These are phyloP conservation scores for Pichia sp. DNA, from an alignment of 1,139 yeast species.

Conservation along the genomic window DNA sequence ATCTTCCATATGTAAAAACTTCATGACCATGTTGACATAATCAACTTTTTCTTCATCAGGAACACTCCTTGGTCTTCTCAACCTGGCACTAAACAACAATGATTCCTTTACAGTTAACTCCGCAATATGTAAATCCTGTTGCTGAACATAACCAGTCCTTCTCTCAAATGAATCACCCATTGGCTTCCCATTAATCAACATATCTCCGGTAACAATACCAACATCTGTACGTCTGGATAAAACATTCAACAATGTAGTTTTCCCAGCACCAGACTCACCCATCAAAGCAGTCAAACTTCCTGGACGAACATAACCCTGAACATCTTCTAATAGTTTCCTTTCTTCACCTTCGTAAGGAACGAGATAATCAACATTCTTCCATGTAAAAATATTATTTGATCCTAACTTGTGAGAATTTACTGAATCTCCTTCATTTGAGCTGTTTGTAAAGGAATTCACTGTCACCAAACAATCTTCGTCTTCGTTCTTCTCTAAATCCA, in stretches of 20 bases:
- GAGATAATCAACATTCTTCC: constrained; percentile 39
- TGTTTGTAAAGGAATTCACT: constrained; percentile 5
- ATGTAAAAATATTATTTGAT: constrained; percentile 37
- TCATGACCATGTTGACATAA: constrained; percentile 47
- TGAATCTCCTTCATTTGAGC: not conserved
- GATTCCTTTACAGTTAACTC: constrained; percentile 51
- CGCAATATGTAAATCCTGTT: constrained; percentile 50
- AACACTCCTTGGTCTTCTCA: constrained; percentile 44
- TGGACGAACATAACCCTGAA: constrained; percentile 54
- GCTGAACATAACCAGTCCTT: constrained; percentile 55
- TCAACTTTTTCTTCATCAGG: constrained; percentile 43
- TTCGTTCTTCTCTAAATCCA: constrained; percentile 3
- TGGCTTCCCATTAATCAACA: constrained; percentile 47
- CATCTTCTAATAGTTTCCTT: constrained; percentile 42
- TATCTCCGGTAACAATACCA: constrained; percentile 51
- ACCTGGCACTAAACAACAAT: constrained; percentile 46
- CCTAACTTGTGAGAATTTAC: constrained; percentile 22
- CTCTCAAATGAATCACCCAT: constrained; percentile 42
- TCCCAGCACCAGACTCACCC: constrained; percentile 75
- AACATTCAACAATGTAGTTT: constrained; percentile 56
- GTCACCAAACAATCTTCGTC: constrained; percentile 33
- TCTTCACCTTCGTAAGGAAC: constrained; percentile 39
- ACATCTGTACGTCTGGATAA: constrained; percentile 49
- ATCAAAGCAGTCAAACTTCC: constrained; percentile 56
- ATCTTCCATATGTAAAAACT: constrained; percentile 45